Evolutionary conservation across 495 filamentous ascomycete species (phyloP).

Genomic region (Venustampulla echinocandica): DNA sequence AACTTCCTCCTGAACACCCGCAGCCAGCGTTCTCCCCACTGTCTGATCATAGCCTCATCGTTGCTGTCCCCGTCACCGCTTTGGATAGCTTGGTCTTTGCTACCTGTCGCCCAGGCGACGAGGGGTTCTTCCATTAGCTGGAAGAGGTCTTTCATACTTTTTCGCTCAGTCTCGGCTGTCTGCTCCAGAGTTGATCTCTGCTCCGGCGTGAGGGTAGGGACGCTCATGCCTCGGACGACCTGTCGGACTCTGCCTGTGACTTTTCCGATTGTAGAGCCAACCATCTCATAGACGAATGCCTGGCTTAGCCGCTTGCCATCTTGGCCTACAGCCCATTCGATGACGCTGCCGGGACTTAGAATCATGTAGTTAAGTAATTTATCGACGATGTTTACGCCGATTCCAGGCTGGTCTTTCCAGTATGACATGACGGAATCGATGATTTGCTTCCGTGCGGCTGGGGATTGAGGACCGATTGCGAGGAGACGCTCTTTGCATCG

Average conservation of each 20-base stretch:
- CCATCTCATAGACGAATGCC: constrained; percentile 78
- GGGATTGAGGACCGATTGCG: constrained; percentile 62
- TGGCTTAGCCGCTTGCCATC: constrained; percentile 54
- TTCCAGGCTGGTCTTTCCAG: constrained; percentile 87
- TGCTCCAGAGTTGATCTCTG: constrained; percentile 37
- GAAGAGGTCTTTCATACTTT: constrained; percentile 71
- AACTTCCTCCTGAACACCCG: constrained; percentile 73
- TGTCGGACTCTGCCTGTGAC: constrained; percentile 85
- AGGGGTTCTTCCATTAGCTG: constrained; percentile 72
- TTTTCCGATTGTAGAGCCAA: constrained; percentile 79
- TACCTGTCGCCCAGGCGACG: constrained; percentile 60
- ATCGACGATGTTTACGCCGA: constrained; percentile 89
- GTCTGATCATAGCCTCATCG: constrained; percentile 57
- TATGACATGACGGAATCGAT: constrained; percentile 84
- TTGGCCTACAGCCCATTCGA: constrained; percentile 77
- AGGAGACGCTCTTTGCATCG: constrained; percentile 88
- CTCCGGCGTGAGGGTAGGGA: constrained; percentile 45
- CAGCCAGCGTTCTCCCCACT: constrained; percentile 81
- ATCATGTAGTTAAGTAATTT: constrained; percentile 98
- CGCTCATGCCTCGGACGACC: constrained; percentile 55
- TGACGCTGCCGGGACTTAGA: constrained; percentile 68
- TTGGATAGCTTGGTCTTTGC: constrained; percentile 60
- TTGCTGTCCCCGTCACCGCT: constrained; percentile 38
- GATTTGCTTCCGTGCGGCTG: constrained; percentile 73
- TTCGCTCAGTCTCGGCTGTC: constrained; percentile 54